phyloP scores from a whole-genome alignment of 2,329 filamentous ascomycete genomes.

The Fulvia fulva region DNA sequence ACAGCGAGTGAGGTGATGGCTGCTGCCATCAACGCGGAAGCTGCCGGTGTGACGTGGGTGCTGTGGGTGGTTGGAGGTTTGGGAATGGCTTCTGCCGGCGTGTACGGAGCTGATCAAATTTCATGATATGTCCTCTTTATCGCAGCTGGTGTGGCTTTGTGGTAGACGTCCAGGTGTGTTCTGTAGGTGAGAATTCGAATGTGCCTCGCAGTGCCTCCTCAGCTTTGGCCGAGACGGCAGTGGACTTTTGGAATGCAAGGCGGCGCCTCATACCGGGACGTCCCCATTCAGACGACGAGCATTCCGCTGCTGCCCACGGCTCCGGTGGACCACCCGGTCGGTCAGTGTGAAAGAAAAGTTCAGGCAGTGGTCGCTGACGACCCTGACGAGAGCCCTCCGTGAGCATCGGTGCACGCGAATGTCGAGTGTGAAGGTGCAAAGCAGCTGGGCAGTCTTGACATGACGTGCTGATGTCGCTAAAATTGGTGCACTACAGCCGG shows the following conservation, averaged over 20 bases:
- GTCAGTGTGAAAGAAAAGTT: neutral
- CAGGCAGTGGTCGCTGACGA: neutral
- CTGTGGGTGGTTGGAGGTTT: constrained; percentile 14
- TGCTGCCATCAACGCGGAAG: constrained; percentile 9
- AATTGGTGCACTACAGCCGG: too few relatives aligned
- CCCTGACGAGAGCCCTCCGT: neutral
- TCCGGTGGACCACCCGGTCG: neutral
- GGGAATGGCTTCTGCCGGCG: constrained; percentile 13
- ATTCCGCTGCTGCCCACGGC: neutral
- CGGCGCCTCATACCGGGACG: neutral
- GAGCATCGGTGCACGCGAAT: too few relatives aligned
- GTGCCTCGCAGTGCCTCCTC: neutral
- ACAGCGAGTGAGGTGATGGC: neutral
- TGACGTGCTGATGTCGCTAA: too few relatives aligned
- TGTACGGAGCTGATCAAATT: constrained; percentile 13
- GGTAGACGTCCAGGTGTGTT: neutral
- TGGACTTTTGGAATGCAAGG: neutral
- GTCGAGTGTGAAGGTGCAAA: too few relatives aligned
- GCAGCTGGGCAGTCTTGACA: too few relatives aligned
- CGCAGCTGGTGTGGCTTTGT: too few relatives aligned
- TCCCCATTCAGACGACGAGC: neutral
- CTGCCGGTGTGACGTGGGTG: constrained; percentile 9
- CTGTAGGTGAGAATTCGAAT: neutral
- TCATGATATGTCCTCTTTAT: neutral
- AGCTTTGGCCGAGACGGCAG: neutral